Base-by-base conservation (phyloP, 2,329 filamentous ascomycete genomes). In the Alternaria metachromatica region DNA sequence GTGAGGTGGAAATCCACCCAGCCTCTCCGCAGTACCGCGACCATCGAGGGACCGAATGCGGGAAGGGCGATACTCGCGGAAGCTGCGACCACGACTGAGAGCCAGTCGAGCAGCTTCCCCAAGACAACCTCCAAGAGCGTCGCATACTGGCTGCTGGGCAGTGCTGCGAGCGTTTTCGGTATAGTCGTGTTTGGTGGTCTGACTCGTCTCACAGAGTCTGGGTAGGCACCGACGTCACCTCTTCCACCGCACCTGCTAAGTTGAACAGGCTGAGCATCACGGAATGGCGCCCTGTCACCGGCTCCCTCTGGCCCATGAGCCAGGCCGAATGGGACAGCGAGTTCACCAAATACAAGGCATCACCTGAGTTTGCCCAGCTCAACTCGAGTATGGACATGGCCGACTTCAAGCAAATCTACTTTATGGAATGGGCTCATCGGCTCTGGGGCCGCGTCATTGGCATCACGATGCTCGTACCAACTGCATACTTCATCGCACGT, bases 391-490 rank as follows among this genome's bases (percentile, higher is more conserved):
- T 99, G 96, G 91, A 88, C 30, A 85, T 99, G 60, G 87, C 90
- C 62, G 96, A 99, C 79, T 99, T 98, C 84, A 97, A 98, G 82
- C 91, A 96, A 79, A 99, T 99, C 71, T 99, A 98, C 87, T 99
- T 92, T 81, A 98, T 98, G 96, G 96, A 99, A 85, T 99, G 96
- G 96, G 89, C 90, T 46, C 96, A 99, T 81, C 89, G 96, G 28
- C 86, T 97, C 59, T 98, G 96, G 94, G 96, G 96, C 49, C 90
- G 96, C 68, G 86, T 97, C 72, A 92, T 99, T 62, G 96, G 96
- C 63, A 81, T 98, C 66, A 91, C 93, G 55, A 97, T 98, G 80
- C 89, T 97, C 51, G 77, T 97, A 2, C 96, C 96, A 2, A 92
- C 95, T 8, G 81, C 91, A 60, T 98, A 97, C 85, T 96, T 98